Conservation (phyloP, 2,329 filamentous ascomycete genomes). For the Colletotrichum viniferum region DNA sequence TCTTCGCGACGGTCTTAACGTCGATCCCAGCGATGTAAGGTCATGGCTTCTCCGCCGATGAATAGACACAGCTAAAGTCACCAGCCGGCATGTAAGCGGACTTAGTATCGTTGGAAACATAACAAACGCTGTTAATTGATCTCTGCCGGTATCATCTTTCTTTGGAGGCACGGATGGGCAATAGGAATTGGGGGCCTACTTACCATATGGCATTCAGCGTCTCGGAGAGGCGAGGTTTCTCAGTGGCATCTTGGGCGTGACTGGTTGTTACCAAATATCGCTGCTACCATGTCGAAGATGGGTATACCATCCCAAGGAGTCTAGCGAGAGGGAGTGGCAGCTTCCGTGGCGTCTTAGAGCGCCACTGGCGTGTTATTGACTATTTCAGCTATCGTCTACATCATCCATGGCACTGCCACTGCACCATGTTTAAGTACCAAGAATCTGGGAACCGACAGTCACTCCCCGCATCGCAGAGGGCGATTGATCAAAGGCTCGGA, state of each 20-base stretch:
- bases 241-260: neutral
- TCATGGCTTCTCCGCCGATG: no score
- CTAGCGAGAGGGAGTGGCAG: neutral
- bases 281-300: neutral
- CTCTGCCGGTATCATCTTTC: no score
- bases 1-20: no score
- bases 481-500: neutral
- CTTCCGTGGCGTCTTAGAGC: neutral
- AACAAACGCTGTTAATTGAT: no score
- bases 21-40: no score
- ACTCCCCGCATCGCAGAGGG: neutral
- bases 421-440: neutral
- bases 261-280: neutral
- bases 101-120: no score
- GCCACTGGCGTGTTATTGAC: neutral
- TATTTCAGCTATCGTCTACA: neutral
- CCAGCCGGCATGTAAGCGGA: no score
- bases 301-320: neutral
- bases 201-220: neutral
- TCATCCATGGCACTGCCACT: neutral
- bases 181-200: neutral
- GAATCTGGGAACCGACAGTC: neutral
- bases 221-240: neutral
- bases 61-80: no score
- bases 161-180: no score